Base-by-base conservation (phyloP, 352 stramenopile species). In the Pythium myriotylum region DNA sequence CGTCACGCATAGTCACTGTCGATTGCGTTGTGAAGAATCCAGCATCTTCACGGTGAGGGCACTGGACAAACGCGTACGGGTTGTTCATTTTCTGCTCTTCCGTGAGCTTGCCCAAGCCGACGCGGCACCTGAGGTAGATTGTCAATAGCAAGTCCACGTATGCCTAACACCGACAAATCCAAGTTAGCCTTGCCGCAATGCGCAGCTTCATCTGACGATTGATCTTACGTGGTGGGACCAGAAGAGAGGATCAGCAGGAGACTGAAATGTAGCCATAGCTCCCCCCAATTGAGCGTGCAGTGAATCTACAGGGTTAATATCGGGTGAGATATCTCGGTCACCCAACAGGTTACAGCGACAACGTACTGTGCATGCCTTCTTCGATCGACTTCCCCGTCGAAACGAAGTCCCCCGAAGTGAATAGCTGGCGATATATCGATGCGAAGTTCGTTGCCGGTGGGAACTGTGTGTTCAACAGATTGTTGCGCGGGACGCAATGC, bases 61-160 rank as follows among this genome's bases (percentile, higher is more conserved):
- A 79, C 37, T 52, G 43, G 9, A 68, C 54, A 35, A 76, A 76
- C 7, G 59, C 43, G 23, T 43, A 69, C 14, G 53, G 54, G 35
- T 73, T 68, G 40, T 56, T 65, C 22, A 62, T 49, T 47, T 79
- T 77, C 29, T 75, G 55, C 2, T 24, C 35, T 19, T 77, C 50
- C 5, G 55, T 73, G 48, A 84, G 63, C 23, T 42, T 35, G 23
- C 57, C 23, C 12, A 59, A 27, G 19, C 67, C 61, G 10, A 71
- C 65, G 12, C 47, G 74, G 52, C 81, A 91, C 35, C 84, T 84
- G 53, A 85, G 62, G 60, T 85, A 87, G 52, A 88, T 80, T 2
- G 59, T 64, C 33, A 79, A 68, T 0, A 86, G 55, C 46, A 78
- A 54, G 33, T 91, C 80, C 1, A 88, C 61, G 23, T 70, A 72